Evolutionary conservation across 2,329 filamentous ascomycete species (phyloP).

Genomic region (Exophiala sp.): DNA sequence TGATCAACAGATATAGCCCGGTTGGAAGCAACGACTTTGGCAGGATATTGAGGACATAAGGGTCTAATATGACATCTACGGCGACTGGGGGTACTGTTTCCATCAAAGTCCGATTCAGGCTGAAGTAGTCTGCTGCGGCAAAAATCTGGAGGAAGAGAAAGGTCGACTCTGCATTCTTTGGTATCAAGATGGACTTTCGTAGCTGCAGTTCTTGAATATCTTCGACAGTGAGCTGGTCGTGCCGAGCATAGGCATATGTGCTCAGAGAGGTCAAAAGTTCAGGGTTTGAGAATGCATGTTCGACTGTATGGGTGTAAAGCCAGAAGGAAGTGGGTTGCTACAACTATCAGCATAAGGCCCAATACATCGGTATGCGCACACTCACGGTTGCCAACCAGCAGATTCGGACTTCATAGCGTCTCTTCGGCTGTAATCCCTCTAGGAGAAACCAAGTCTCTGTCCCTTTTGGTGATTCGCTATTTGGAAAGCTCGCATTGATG

Average conservation of each 20-base stretch:
- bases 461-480: conserved; percentile 48
- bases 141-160: conserved; percentile 66
- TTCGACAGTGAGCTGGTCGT: conserved; percentile 30
- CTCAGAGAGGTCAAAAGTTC: conserved; percentile 61
- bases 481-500: conserved; percentile 64
- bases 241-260: conserved; percentile 52
- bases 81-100: conserved; percentile 62
- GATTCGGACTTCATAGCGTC: conserved; percentile 82
- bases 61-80: conserved; percentile 79
- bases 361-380: conserved; percentile 1
- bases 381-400: conserved; percentile 91
- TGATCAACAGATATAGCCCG: conserved; percentile 58
- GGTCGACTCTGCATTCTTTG: conserved; percentile 30
- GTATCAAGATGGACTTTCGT: conserved; percentile 3
- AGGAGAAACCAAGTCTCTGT: conserved; percentile 73
- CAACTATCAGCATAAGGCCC: conserved; percentile 3
- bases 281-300: conserved; percentile 56
- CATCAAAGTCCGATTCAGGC: conserved; percentile 70
- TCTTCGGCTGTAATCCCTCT: conserved; percentile 59
- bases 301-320: conserved; percentile 59
- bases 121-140: conserved; percentile 79
- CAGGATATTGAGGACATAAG: conserved; percentile 71
- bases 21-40: conserved; percentile 72
- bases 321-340: conserved; percentile 83
- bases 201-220: conserved; percentile 19